These are phyloP conservation scores for Moricandia moricandioides DNA, from an alignment of 345 rosid genomes.

Conservation along the genomic window DNA sequence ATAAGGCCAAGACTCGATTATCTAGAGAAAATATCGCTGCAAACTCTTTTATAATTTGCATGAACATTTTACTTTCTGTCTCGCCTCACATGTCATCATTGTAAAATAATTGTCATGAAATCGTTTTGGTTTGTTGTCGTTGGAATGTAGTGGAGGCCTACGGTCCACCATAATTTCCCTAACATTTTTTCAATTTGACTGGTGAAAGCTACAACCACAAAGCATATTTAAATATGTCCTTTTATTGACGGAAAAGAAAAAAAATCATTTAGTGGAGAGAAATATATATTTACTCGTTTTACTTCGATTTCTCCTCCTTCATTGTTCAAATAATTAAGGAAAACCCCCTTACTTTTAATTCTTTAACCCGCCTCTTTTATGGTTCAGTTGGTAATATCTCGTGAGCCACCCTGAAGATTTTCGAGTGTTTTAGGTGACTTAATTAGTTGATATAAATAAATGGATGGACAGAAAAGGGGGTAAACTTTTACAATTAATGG, in stretches of 20 bases:
- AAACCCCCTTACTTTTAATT: background rate
- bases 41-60: background rate
- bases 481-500: too few relatives aligned
- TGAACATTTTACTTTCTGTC: conserved; percentile 21
- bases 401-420: background rate
- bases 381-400: background rate
- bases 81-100: conserved; percentile 38
- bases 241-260: background rate
- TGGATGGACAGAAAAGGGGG: too few relatives aligned
- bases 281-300: conserved; percentile 2
- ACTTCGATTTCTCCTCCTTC: background rate
- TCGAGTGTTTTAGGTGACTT: background rate
- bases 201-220: conserved; percentile 31
- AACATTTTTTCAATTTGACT: conserved; percentile 22
- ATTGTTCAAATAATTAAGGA: background rate
- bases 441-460: too few relatives aligned
- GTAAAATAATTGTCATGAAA: conserved; percentile 30
- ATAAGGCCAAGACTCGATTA: conserved; percentile 18
- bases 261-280: background rate
- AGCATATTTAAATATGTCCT: conserved; percentile 10
- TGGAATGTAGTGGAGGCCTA: conserved; percentile 34
- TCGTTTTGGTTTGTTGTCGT: conserved; percentile 22
- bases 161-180: conserved; percentile 14
- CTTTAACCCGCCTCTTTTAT: background rate
- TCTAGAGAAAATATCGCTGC: conserved; percentile 1